These are phyloP conservation scores for Colletotrichum sp. DNA, from an alignment of 2,329 filamentous ascomycete species.

Conservation along the genomic window DNA sequence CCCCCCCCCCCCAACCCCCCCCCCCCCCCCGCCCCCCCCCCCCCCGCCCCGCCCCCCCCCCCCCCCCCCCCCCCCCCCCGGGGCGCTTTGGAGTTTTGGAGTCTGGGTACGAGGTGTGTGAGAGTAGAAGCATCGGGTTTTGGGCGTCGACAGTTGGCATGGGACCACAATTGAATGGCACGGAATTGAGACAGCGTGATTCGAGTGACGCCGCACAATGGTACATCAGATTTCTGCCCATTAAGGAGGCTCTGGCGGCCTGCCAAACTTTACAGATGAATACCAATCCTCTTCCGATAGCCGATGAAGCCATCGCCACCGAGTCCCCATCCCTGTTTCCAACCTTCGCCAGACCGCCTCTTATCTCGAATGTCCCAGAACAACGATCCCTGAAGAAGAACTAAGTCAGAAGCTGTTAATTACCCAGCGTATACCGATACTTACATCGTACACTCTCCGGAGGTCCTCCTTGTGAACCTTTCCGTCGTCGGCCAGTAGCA, in stretches of 20 bases:
- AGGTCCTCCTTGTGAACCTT: constrained; percentile 61
- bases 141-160: not conserved
- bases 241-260: not conserved
- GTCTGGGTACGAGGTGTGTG: not conserved
- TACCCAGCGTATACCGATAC: not conserved
- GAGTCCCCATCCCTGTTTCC: constrained; percentile 6
- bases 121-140: not conserved
- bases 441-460: constrained; percentile 54
- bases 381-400: constrained; percentile 31
- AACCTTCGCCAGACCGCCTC: not conserved
- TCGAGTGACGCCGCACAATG: not conserved
- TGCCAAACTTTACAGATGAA: not conserved
- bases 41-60: no score
- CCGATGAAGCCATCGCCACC: not conserved
- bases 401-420: constrained; percentile 35
- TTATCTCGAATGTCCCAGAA: constrained; percentile 23
- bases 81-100: no score
- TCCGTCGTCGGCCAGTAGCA: constrained; percentile 59
- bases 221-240: accelerated
- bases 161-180: not conserved
- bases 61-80: no score
- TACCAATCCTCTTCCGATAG: not conserved
- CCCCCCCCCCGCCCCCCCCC: no score
- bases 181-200: accelerated
- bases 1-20: no score